Base-by-base conservation (phyloP, 768 basidiomycete genomes). In the Epithele typhae region DNA sequence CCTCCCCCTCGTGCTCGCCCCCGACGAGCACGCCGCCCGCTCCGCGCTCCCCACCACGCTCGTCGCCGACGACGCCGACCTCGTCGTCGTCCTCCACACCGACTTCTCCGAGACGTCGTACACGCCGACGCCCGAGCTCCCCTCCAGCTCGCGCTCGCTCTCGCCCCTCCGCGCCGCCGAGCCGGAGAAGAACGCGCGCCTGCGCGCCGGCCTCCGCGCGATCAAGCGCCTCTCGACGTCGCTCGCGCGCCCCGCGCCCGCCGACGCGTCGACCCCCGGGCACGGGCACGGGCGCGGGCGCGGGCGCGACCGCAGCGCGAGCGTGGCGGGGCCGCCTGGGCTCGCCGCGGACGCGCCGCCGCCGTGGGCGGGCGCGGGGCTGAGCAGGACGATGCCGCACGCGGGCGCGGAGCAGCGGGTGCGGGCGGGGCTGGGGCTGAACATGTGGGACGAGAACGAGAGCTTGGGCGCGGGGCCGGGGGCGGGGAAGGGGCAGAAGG, bases 151-250 rank as follows among this genome's bases (percentile, higher is more conserved):
- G 37, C 3, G 34, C 25, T 3, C 49, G 44, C 25, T 39, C 44
- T 1, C 11, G 47, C 17, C 57, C 47, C 42, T 49, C 55, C 10
- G 24, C 36, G 43, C 34, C 44, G 45, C 19, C 51, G 52, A 7
- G 47, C 49, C 32, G 48, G 43, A 37, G 50, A 50, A 41, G 59
- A 56, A 18, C 58, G 60, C 25, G 49, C 59, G 17, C 60, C 60
- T 19, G 51, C 55, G 45, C 57, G 49, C 45, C 9, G 45, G 42
- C 23, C 27, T 48, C 30, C 40, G 37, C 23, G 51, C 44, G 34
- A 51, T 61, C 44, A 48, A 48, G 34, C 46, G 60, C 15, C 45
- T 61, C 40, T 61, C 60, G 40, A 45, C 51, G 51, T 47, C 51
- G 42, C 40, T 52, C 34, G 55, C 58, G 45, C 48, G 48, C 15